phyloP scores from a whole-genome alignment of 1,284 basidiomycete genomes.

The Agaricales sp. region DNA sequence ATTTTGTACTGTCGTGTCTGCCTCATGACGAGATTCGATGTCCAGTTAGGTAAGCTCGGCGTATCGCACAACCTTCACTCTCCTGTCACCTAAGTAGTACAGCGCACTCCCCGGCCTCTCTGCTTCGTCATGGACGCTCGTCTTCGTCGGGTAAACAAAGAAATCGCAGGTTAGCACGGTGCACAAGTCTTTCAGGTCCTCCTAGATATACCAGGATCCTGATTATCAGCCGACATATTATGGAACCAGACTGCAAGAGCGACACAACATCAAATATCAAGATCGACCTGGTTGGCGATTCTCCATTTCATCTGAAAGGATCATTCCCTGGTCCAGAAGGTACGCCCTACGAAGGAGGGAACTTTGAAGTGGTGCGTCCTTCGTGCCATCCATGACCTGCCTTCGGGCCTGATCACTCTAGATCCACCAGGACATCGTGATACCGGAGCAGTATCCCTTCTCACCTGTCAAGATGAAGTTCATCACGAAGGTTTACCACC shows the following conservation, averaged over 20 bases:
- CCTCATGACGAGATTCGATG: too few relatives aligned
- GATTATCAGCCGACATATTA: conserved; percentile 4
- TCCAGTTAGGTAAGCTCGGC: too few relatives aligned
- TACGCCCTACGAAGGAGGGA: conserved; percentile 91
- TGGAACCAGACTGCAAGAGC: conserved; percentile 80
- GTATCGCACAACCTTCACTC: too few relatives aligned
- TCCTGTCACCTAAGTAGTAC: too few relatives aligned
- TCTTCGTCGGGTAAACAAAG: conserved; percentile 85
- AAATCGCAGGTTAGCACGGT: conserved; percentile 62
- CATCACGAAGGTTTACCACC: conserved; percentile 94
- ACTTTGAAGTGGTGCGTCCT: conserved; percentile 79
- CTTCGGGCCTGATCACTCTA: conserved; percentile 4
- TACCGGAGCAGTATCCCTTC: conserved; percentile 93
- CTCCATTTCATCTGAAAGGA: conserved; percentile 82
- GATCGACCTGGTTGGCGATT: conserved; percentile 81
- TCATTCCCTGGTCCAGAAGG: conserved; percentile 88
- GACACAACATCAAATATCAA: conserved; percentile 82
- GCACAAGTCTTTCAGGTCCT: background rate
- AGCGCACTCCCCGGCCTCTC: too few relatives aligned
- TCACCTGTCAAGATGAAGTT: conserved; percentile 99
- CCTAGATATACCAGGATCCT: background rate
- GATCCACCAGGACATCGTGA: conserved; percentile 74
- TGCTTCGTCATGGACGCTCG: conserved; percentile 65
- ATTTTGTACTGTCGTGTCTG: too few relatives aligned
- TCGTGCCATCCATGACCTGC: background rate